These are phyloP conservation scores for Anisogramma anomala DNA, from an alignment of 2,329 filamentous ascomycete genomes.

Conservation along the genomic window DNA sequence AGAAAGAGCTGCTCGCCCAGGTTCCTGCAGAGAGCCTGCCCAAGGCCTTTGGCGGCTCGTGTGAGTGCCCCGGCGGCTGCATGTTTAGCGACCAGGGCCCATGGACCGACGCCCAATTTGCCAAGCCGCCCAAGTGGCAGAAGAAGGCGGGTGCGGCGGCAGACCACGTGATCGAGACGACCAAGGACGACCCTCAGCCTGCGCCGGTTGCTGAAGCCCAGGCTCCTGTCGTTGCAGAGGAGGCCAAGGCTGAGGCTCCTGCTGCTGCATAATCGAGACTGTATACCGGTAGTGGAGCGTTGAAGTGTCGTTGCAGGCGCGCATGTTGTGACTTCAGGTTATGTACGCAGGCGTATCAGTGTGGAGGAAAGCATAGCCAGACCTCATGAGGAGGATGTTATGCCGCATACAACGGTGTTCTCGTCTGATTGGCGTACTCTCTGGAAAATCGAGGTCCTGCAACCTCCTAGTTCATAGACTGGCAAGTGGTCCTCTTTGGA, in stretches of 20 bases:
- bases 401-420: neutral
- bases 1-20: conserved; percentile 73
- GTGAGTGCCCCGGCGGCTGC: conserved; percentile 74
- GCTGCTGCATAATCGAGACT: conserved; percentile 25
- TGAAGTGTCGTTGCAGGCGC: neutral
- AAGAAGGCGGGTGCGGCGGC: conserved; percentile 27
- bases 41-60: conserved; percentile 71
- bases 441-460: neutral
- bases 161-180: conserved; percentile 20
- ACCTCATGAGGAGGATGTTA: neutral
- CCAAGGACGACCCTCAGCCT: conserved; percentile 24
- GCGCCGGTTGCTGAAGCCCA: conserved; percentile 18
- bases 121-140: conserved; percentile 54
- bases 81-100: conserved; percentile 79
- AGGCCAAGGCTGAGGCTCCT: conserved; percentile 25
- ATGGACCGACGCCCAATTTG: conserved; percentile 65
- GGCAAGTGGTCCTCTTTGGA: too few species aligned
- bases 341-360: neutral
- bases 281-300: conserved; percentile 2
- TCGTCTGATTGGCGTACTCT: neutral
- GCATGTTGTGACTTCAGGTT: too few species aligned
- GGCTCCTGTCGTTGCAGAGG: conserved; percentile 23
- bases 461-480: neutral
- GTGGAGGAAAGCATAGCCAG: neutral
- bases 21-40: conserved; percentile 85